Base-by-base conservation (phyloP, 2,329 filamentous ascomycete genomes). In the Apiospora aurea region DNA sequence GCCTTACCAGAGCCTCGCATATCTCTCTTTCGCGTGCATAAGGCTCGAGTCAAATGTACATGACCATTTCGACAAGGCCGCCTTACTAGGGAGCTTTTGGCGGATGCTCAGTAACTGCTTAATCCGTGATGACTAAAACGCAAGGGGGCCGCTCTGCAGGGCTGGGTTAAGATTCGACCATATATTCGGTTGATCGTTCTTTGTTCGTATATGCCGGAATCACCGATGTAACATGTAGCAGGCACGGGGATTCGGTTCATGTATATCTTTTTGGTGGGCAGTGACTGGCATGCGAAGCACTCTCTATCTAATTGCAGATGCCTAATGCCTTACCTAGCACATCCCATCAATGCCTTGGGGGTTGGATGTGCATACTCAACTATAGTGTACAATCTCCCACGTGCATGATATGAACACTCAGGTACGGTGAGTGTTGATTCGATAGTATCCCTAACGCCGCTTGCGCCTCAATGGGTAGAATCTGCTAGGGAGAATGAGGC, bases 1-100 rank as follows among this genome's bases (percentile, higher is more conserved):
- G 34, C 57, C 57, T 64, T 64, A n/a, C 29, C 29, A 64, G 34
- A 64, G 57, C 57, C 57, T 64, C 21, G 57, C 53, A 16, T 10
- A 4, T 38, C 18, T 11, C 16, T n/a, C 16, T n/a, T 4, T 13
- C 7, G 1, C 26, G 4, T 34, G 51, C 14, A 2, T 3, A 29
- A 13, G 3, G 18, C n/a, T 61, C 29, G 53, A 38, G 53, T 21
- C 53, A 38, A 13, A 14, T 64, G 11, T 41, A n/a, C 57, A 41
- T 41, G 18, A 3, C 38, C 11, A 18, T 41, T n/a, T 64, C 57
- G 13, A 64, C 4, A n/a, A 14, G 29, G 18, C 21, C 14, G 34
- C 57, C 29, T 21, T 16, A 64, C 34, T 41, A 41, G 57, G 57
- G 34, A n/a, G 57, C 3, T 24, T 61, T 21, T n/a, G 57, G 57